phyloP scores from a whole-genome alignment of 1,139 yeast species.

The Meyerozyma carpophila region DNA sequence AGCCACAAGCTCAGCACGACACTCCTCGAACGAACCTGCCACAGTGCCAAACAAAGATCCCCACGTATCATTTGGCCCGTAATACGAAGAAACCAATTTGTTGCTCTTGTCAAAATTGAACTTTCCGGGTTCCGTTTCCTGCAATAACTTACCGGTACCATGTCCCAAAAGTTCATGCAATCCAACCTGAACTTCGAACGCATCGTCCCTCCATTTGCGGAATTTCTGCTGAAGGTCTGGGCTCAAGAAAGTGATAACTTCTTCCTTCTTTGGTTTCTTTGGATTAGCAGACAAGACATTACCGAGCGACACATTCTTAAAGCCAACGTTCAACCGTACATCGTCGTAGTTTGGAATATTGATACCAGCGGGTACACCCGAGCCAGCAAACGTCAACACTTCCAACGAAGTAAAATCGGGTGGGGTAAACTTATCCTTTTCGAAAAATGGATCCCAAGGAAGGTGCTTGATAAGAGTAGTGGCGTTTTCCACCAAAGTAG shows the following conservation, averaged over 20 bases:
- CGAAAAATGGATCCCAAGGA: constrained; percentile 75
- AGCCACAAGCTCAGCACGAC: constrained; percentile 89
- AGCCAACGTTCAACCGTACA: constrained; percentile 75
- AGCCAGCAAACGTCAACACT: constrained; percentile 82
- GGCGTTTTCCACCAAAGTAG: constrained; percentile 62
- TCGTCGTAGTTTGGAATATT: constrained; percentile 91
- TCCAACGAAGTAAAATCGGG: constrained; percentile 90
- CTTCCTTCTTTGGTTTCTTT: constrained; percentile 57
- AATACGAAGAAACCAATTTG: constrained; percentile 64
- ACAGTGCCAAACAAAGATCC: constrained; percentile 76
- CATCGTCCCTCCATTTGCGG: constrained; percentile 71
- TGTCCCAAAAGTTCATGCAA: constrained; percentile 91
- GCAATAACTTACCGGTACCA: constrained; percentile 79
- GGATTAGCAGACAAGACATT: constrained; percentile 70
- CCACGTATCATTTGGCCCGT: constrained; percentile 84
- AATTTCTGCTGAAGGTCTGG: constrained; percentile 49
- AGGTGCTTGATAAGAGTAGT: constrained; percentile 55
- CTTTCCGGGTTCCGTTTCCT: constrained; percentile 55
- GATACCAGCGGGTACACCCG: constrained; percentile 90
- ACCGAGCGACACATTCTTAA: constrained; percentile 84
- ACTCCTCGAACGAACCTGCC: constrained; percentile 87
- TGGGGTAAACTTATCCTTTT: constrained; percentile 81
- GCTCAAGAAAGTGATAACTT: constrained; percentile 62
- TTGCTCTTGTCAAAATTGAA: constrained; percentile 70
- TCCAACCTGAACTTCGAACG: constrained; percentile 91